Evolutionary conservation across 805 yeast genomes (phyloP).

Genomic region (Pichia ethanolica): DNA sequence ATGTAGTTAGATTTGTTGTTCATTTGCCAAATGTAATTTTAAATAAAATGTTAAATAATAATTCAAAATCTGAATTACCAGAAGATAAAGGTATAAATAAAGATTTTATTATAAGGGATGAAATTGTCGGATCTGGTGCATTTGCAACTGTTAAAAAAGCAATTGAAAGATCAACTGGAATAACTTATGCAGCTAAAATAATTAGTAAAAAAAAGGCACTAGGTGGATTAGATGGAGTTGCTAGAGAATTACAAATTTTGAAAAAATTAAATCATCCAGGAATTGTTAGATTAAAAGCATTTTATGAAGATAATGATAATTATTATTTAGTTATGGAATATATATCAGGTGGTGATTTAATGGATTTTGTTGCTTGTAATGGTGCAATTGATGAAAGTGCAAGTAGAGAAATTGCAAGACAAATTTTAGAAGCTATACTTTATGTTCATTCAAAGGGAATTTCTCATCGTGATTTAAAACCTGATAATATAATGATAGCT

Average conservation of each 20-base stretch:
- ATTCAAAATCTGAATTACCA: neutral
- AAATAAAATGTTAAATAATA: neutral
- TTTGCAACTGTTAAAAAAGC: slow-evolving; percentile 94
- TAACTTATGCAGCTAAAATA: slow-evolving; percentile 84
- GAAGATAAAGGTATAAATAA: slow-evolving; percentile 23
- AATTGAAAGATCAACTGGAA: slow-evolving; percentile 76
- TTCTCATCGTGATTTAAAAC: slow-evolving; percentile 94
- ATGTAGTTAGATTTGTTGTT: slow-evolving; percentile 47
- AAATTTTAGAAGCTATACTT: slow-evolving; percentile 72
- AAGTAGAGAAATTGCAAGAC: slow-evolving; percentile 77
- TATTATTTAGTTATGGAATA: slow-evolving; percentile 92
- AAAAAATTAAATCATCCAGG: slow-evolving; percentile 75
- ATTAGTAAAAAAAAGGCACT: slow-evolving; percentile 73
- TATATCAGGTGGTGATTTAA: slow-evolving; percentile 93
- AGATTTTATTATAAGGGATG: slow-evolving; percentile 71
- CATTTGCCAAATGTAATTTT: slow-evolving; percentile 32
- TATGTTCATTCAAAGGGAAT: slow-evolving; percentile 88
- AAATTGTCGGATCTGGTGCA: slow-evolving; percentile 95
- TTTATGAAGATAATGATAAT: slow-evolving; percentile 73
- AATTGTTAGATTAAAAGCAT: slow-evolving; percentile 74
- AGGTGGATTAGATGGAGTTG: slow-evolving; percentile 73
- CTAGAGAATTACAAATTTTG: slow-evolving; percentile 77
- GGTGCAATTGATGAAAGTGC: slow-evolving; percentile 91
- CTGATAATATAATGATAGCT: slow-evolving; percentile 88
- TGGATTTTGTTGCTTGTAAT: slow-evolving; percentile 93